Conservation (phyloP, 371 early-diverging fungal genomes). For the Funneliformis caledonium region DNA sequence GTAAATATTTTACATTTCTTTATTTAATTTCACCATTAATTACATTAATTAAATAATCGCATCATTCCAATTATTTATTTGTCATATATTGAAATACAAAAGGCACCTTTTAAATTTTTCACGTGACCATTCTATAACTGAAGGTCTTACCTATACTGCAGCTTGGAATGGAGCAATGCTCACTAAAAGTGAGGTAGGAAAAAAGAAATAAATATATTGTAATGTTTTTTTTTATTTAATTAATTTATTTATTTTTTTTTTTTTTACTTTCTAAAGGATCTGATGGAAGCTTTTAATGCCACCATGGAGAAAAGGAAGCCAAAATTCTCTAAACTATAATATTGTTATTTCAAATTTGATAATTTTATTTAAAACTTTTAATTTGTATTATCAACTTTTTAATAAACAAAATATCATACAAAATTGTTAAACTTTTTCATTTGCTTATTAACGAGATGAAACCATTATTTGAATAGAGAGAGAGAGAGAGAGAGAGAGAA, state of each 20-base stretch:
- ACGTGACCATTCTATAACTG: conserved; percentile 87
- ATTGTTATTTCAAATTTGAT: not conserved
- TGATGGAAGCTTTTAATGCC: conserved; percentile 44
- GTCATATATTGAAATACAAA: not conserved
- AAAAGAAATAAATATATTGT: not conserved
- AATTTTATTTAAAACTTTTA: too few species aligned
- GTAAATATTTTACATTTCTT: conserved; percentile 49
- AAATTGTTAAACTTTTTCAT: too few species aligned
- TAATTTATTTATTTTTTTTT: not conserved
- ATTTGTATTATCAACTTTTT: too few species aligned
- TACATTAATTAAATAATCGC: too few species aligned
- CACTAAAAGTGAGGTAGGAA: conserved; percentile 61
- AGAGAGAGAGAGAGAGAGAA: too few species aligned
- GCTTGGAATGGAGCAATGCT: conserved; percentile 88
- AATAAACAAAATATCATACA: too few species aligned
- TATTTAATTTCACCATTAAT: not conserved
- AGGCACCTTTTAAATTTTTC: conserved; percentile 85
- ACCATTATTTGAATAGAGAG: too few species aligned
- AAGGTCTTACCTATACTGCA: conserved; percentile 88
- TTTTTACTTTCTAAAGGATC: conserved; percentile 43
- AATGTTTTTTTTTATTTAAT: not conserved
- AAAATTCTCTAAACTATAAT: conserved; percentile 48
- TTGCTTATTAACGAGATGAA: too few species aligned
- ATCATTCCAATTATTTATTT: conserved; percentile 6
- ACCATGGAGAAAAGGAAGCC: conserved; percentile 46